phyloP scores from a whole-genome alignment of 345 rosid species.

The Gossypium rotundifolium region DNA sequence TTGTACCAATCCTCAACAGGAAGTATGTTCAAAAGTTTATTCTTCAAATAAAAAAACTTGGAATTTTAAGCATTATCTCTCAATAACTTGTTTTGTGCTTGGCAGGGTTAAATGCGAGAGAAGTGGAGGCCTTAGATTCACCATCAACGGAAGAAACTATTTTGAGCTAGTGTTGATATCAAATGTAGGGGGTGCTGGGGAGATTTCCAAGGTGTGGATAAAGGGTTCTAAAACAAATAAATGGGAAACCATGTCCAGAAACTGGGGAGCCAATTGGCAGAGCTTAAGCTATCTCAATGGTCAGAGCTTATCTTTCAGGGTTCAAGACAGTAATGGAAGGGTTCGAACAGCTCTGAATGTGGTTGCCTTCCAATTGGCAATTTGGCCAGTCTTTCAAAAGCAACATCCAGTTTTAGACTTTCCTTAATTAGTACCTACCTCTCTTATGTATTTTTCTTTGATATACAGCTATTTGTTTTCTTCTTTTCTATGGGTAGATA shows the following conservation, averaged over 20 bases:
- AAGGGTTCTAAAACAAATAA: slow-evolving; percentile 47
- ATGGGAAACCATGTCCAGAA: slow-evolving; percentile 59
- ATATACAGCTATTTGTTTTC: too few species aligned
- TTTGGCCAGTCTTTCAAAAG: slow-evolving; percentile 63
- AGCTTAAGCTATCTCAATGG: slow-evolving; percentile 57
- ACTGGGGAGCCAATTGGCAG: slow-evolving; percentile 72
- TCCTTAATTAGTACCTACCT: not conserved
- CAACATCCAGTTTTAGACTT: slow-evolving; percentile 45
- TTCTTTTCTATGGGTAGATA: too few species aligned
- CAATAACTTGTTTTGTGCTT: not conserved
- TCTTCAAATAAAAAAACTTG: not conserved
- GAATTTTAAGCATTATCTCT: not conserved
- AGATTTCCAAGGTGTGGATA: slow-evolving; percentile 43
- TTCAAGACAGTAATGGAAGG: slow-evolving; percentile 43
- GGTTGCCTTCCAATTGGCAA: slow-evolving; percentile 46
- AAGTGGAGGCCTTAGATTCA: slow-evolving; percentile 66
- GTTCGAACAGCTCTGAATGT: slow-evolving; percentile 35
- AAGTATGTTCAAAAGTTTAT: slow-evolving; percentile 28
- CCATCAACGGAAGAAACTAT: slow-evolving; percentile 53
- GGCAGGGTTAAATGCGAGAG: slow-evolving; percentile 54
- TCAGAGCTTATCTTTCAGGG: slow-evolving; percentile 52
- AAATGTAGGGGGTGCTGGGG: slow-evolving; percentile 62
- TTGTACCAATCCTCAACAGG: slow-evolving; percentile 56
- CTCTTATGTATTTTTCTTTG: too few species aligned
- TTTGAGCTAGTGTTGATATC: slow-evolving; percentile 69